These are phyloP conservation scores for Exophiala calicioides DNA, from an alignment of 2,329 filamentous ascomycete species.

Conservation along the genomic window DNA sequence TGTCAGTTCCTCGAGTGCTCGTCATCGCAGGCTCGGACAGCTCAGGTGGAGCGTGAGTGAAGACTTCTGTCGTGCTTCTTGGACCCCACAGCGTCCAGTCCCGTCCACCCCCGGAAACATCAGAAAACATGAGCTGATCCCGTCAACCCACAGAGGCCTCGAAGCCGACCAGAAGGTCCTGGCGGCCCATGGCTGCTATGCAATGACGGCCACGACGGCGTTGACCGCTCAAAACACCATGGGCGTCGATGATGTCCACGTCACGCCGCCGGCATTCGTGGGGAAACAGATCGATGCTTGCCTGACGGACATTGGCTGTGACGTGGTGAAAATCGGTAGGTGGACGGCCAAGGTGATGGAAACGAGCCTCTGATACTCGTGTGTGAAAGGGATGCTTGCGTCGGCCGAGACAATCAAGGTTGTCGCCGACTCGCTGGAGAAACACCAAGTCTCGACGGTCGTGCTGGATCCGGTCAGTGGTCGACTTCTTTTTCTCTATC, in stretches of 20 bases:
- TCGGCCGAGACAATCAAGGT: constrained; percentile 68
- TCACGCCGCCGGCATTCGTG: constrained; percentile 76
- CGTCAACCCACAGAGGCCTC: constrained; percentile 64
- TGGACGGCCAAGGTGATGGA: constrained; percentile 9
- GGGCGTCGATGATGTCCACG: constrained; percentile 78
- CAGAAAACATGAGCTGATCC: constrained; percentile 4
- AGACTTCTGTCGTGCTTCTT: no score
- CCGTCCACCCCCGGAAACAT: constrained; percentile 12
- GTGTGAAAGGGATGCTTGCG: constrained; percentile 73
- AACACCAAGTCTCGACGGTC: constrained; percentile 43
- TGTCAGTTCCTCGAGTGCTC: constrained; percentile 60
- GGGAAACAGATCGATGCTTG: constrained; percentile 82
- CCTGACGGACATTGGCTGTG: constrained; percentile 78
- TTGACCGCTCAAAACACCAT: constrained; percentile 94
- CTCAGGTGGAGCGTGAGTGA: constrained; percentile 84
- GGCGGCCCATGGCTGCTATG: constrained; percentile 88
- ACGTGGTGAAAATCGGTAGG: constrained; percentile 88
- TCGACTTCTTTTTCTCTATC: background rate
- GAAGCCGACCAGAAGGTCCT: constrained; percentile 96
- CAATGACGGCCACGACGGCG: constrained; percentile 92
- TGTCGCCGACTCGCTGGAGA: constrained; percentile 66
- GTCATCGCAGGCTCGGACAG: constrained; percentile 88
- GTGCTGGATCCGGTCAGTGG: constrained; percentile 74
- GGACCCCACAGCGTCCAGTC: constrained; percentile 12
- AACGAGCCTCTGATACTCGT: constrained; percentile 3